Conservation (phyloP, 768 basidiomycete species). For the Mycena rosella region DNA sequence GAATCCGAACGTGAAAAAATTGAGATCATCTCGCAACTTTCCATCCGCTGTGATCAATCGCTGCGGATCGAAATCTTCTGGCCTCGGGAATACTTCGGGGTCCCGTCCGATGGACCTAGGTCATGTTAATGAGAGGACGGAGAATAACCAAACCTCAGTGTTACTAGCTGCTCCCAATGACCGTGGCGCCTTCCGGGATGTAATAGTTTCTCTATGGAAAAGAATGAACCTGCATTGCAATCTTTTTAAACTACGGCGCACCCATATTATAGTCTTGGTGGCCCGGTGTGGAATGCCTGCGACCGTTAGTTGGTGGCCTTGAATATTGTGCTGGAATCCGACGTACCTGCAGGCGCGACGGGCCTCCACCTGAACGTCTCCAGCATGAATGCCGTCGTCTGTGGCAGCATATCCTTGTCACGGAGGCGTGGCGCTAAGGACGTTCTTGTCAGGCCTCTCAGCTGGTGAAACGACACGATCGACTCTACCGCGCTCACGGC, state of each 20-base stretch:
- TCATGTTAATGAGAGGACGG: background rate
- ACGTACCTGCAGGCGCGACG: conserved; percentile 33
- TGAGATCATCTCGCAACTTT: conserved; percentile 61
- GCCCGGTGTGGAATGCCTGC: background rate
- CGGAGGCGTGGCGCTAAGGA: background rate
- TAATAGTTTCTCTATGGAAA: background rate
- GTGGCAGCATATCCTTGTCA: background rate
- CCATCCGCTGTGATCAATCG: conserved; percentile 64
- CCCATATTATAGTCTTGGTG: background rate
- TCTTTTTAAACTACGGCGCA: background rate
- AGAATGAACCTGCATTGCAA: background rate
- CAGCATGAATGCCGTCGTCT: background rate
- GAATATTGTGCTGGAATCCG: too few species aligned
- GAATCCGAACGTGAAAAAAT: conserved; percentile 67
- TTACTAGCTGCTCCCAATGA: background rate
- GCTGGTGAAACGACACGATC: too few species aligned
- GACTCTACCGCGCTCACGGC: conserved; percentile 44
- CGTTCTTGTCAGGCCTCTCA: too few species aligned
- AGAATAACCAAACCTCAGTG: background rate
- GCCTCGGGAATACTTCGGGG: conserved; percentile 66
- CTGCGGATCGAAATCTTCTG: conserved; percentile 68
- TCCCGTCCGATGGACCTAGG: conserved; percentile 67
- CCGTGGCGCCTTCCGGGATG: background rate
- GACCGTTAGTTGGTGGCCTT: too few species aligned
- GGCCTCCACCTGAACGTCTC: conserved; percentile 35